Evolutionary conservation across 2,329 filamentous ascomycete genomes (phyloP), one percentile per base, ranked within the genome.

Genomic region (Periglandula ipomoeae): DNA sequence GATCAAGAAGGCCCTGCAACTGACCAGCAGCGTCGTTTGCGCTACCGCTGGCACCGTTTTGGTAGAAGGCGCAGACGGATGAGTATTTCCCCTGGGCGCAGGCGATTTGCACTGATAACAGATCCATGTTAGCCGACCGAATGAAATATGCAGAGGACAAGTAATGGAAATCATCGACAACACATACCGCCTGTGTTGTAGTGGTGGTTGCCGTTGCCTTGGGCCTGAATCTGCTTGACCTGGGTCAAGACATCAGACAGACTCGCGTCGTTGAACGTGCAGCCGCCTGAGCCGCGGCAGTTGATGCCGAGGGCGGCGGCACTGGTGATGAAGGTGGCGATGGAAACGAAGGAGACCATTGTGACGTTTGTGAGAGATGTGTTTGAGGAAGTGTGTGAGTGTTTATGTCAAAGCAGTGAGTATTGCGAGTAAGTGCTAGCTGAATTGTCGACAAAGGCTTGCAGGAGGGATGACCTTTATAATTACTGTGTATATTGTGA

Each of bases 251-350:
- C 48, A 15, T 50, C 46, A 5, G 23, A 44, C 37, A 53, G 15
- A 13, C 42, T 47, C 11, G 53, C 52, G 11, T 51, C 15, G 38
- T 53, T 54, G 34, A 52, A 32, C 2, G 17, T 43, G 47, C 55
- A 57, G 13, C 15, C 44, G 17, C 49, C 55, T 4, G 55, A 55
- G 34, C 50, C 53, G 30, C 52, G 44, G 50, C 55, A 57, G 46
- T 55, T 53, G 32, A 51, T 55, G 45, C 53, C 55, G 3, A 51
- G 48, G 1, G 53, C 51, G 5, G 50, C 41, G 27, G 43, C 50
- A n/a, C 27, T 42, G 27, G 47, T 34, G 23, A 50, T 32, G 24
- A 54, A 38, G 8, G 50, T 44, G 24, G 44, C 44, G 34, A 48
- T 39, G 38, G 52, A 10, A 26, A 20, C 46, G 24, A 41, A 46